Conservation (phyloP, 768 basidiomycete species). For the Solioccasus polychromus region DNA sequence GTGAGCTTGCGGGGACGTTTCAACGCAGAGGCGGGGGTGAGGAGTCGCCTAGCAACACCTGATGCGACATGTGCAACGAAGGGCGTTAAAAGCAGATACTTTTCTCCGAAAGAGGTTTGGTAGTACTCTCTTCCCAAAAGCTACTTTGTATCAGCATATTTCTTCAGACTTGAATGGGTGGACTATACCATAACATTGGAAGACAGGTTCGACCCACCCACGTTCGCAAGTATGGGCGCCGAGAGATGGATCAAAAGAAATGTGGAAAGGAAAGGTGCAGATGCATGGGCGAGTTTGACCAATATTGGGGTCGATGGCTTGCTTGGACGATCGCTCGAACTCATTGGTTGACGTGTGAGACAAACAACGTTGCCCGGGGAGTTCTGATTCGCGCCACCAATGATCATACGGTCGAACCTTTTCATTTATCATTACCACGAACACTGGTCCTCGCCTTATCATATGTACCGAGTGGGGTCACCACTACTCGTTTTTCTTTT, state of each 20-base stretch:
- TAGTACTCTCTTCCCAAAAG: constrained; percentile 85
- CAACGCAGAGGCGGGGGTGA: constrained; percentile 40
- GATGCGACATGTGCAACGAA: constrained; percentile 62
- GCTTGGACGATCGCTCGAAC: constrained; percentile 1
- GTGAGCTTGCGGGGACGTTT: constrained; percentile 34
- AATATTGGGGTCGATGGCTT: constrained; percentile 31
- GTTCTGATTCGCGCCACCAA: too few species aligned
- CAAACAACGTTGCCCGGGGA: too few species aligned
- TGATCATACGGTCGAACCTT: too few species aligned
- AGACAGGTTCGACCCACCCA: constrained; percentile 66
- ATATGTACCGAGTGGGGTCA: too few species aligned
- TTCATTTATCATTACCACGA: too few species aligned
- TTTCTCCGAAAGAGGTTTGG: constrained; percentile 68
- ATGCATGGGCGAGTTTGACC: constrained; percentile 60
- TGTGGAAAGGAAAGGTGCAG: constrained; percentile 72
- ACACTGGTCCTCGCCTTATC: too few species aligned
- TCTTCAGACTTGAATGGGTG: background rate
- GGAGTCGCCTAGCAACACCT: constrained; percentile 55
- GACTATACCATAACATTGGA: constrained; percentile 68
- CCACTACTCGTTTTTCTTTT: too few species aligned
- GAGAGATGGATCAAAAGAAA: constrained; percentile 77
- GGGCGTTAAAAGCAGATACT: constrained; percentile 63
- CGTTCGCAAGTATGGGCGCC: constrained; percentile 66
- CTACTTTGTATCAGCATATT: constrained; percentile 35
- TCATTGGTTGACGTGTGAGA: constrained; percentile 1